Evolutionary conservation across 2,329 filamentous ascomycete species (phyloP), one percentile per base, ranked within the genome.

Genomic region (Pseudogymnoascus sp.): DNA sequence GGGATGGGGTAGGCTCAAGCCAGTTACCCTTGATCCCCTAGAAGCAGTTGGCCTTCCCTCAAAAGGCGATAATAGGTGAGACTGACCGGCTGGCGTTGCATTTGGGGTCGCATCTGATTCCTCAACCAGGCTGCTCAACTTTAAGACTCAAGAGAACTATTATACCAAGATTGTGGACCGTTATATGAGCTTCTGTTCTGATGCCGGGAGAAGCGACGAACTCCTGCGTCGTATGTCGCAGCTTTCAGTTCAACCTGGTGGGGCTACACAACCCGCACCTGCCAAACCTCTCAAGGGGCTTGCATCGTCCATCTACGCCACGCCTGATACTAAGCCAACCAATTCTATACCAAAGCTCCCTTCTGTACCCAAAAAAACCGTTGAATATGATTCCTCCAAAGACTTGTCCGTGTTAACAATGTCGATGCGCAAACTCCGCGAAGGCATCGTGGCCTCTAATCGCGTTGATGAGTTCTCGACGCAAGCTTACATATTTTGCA

Each of bases 401-500:
- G 86, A 89, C 65, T 81, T 97, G 30, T 82, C 87, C 2, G 84
- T 83, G 18, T 85, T 97, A 59, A 80, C 97, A 60, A 83, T 89
- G 69, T 90, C 93, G 2, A 86, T 97, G 71, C 87, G 94, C 64
- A 97, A 97, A 73, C 83, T 99, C 33, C 86, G 94, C 61, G 94
- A 99, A 77, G 92, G 88, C 22, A 87, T 97, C 57, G 84, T 96
- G 2, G 90, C 90, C 11, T 86, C 89, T 7, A 84, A 86, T 60
- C 85, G 92, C 18, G 78, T 81, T 36, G 89, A 96, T 70, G 79
- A 84, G 59, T 99, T 99, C 74, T 87, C 93, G 1, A 85, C 89
- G n/a, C 86, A 92, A 67, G 90, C 87, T 14, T 96, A 97, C 75
- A 85, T 96, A 64, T 97, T 97, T 78, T 91, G 90, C 69, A 90